phyloP scores from a whole-genome alignment of 768 basidiomycete genomes.

The Podaxis sp. region DNA sequence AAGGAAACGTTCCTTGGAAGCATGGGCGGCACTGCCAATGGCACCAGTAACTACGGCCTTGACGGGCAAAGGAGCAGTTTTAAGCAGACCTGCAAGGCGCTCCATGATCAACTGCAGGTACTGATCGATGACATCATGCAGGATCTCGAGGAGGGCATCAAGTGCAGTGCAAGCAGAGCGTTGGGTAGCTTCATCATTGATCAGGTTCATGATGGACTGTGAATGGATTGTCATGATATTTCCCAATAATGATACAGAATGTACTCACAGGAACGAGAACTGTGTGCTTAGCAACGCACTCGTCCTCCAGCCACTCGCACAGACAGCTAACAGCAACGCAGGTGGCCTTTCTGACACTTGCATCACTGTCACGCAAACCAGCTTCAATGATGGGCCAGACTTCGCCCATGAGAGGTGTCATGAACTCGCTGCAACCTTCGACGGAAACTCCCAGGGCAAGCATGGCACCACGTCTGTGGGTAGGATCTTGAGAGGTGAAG shows the following conservation, averaged over 20 bases:
- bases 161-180: conserved; percentile 95
- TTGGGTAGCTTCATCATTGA: conserved; percentile 85
- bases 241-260: conserved; percentile 1
- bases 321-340: conserved; percentile 94
- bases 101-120: conserved; percentile 96
- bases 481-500: conserved; percentile 77
- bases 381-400: conserved; percentile 95
- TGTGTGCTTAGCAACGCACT: conserved; percentile 80
- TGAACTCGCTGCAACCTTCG: conserved; percentile 97
- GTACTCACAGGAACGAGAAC: conserved; percentile 79
- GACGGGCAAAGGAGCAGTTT: conserved; percentile 81
- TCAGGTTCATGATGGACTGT: conserved; percentile 87
- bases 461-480: conserved; percentile 86
- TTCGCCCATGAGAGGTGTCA: conserved; percentile 87
- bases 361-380: conserved; percentile 82
- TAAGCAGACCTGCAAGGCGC: conserved; percentile 82
- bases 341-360: conserved; percentile 90
- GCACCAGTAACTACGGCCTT: conserved; percentile 97
- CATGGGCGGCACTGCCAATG: conserved; percentile 97
- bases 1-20: conserved; percentile 85
- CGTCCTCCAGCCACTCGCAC: conserved; percentile 97
- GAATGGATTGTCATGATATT: conserved; percentile 7
- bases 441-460: conserved; percentile 94
- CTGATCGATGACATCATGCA: conserved; percentile 85
- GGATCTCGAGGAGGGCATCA: conserved; percentile 93